Conservation (phyloP, 331 rosid genomes). For the Prunus yedoensis region DNA sequence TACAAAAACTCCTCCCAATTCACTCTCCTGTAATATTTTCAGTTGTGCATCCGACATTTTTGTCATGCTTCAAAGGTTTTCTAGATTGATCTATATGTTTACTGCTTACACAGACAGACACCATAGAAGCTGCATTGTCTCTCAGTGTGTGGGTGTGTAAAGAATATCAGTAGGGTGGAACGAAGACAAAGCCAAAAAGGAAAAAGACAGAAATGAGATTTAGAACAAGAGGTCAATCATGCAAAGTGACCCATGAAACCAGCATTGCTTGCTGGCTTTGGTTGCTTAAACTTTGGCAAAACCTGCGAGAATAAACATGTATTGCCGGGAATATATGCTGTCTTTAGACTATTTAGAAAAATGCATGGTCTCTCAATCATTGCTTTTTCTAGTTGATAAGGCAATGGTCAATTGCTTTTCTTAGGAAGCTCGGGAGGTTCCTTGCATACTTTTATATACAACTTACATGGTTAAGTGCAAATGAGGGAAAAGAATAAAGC, state of each 20-base stretch:
- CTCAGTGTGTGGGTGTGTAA: too few species aligned
- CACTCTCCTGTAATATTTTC: too few species aligned
- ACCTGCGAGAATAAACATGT: background rate
- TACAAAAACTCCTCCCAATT: too few species aligned
- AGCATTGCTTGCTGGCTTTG: background rate
- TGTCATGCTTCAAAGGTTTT: too few species aligned
- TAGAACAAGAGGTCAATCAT: too few species aligned
- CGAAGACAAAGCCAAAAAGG: too few species aligned
- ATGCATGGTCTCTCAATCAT: background rate
- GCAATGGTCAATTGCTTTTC: background rate
- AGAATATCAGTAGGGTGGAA: too few species aligned
- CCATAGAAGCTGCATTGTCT: too few species aligned
- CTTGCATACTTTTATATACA: slow-evolving; percentile 3
- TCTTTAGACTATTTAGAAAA: background rate
- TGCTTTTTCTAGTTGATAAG: background rate
- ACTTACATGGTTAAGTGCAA: slow-evolving; percentile 15
- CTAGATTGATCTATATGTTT: too few species aligned
- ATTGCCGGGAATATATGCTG: background rate
- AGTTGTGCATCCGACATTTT: too few species aligned
- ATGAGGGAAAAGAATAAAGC: slow-evolving; percentile 19
- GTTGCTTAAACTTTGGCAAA: background rate
- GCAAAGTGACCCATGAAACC: background rate
- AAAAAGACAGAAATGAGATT: too few species aligned
- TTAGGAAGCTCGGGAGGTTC: background rate
- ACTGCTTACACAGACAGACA: too few species aligned